Percentiles rank a stretch among this genome's conserved stretches.
Conservation (phyloP, 2,329 filamentous ascomycete genomes). For the Truncatella angustata region DNA sequence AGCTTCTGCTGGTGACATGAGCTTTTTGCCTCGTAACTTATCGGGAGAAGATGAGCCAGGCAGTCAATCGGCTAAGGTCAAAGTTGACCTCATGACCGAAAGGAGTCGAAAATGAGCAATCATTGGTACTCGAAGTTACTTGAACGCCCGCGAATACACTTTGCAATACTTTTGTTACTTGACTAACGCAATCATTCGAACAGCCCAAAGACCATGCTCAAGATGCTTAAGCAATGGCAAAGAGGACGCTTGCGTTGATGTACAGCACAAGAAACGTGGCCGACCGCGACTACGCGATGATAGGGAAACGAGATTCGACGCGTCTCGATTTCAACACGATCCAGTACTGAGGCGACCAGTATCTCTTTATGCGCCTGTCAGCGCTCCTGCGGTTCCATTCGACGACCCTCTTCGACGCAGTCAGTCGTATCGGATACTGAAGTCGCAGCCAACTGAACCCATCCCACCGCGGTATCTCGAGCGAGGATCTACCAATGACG, state of each 20-base stretch:
- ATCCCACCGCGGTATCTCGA: conserved; percentile 49
- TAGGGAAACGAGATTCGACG: conserved; percentile 57
- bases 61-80: no score
- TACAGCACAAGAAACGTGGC: conserved; percentile 83
- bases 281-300: conserved; percentile 76
- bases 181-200: conserved; percentile 25
- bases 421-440: conserved; percentile 52
- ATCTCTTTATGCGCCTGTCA: conserved; percentile 48
- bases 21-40: no score
- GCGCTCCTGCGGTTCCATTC: conserved; percentile 41
- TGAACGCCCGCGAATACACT: no score
- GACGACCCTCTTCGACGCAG: conserved; percentile 44
- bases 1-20: no score
- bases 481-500: conserved; percentile 46
- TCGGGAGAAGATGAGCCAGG: no score
- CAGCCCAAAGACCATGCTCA: conserved; percentile 74
- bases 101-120: no score
- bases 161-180: not conserved
- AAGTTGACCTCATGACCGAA: no score
- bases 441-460: conserved; percentile 51
- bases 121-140: no score
- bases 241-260: conserved; percentile 76
- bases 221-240: conserved; percentile 77
- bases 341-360: conserved; percentile 46
- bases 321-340: conserved; percentile 45